A percentile compares a stretch with the other conserved stretches of the same genome.
phyloP scores from a whole-genome alignment of 2,329 filamentous ascomycete species.

The Berkeleyomyces basicola region DNA sequence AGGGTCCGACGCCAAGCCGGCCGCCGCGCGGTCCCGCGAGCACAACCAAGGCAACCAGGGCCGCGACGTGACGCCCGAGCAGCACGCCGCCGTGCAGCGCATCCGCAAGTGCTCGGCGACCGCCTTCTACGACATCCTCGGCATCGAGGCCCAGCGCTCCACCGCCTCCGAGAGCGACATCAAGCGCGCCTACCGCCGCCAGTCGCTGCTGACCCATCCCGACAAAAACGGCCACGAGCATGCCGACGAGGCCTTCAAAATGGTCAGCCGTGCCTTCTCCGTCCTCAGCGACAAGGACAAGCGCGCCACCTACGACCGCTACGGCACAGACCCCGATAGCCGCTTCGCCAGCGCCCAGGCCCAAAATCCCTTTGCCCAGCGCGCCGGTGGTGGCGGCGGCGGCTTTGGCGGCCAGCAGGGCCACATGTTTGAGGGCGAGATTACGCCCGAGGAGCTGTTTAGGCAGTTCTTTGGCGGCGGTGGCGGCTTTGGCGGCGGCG shows the following conservation, averaged over 20 bases:
- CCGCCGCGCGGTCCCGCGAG: conserved; percentile 34
- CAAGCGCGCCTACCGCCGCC: conserved; percentile 94
- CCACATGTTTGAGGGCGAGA: conserved; percentile 71
- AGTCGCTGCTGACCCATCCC: conserved; percentile 86
- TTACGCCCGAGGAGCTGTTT: conserved; percentile 94
- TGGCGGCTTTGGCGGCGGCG: conserved; percentile 51
- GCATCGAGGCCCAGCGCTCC: conserved; percentile 45
- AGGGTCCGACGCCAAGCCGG: conserved; percentile 37
- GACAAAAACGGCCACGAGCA: conserved; percentile 97
- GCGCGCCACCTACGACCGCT: conserved; percentile 72
- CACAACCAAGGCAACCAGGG: conserved; percentile 64
- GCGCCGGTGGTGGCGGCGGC: conserved; percentile 27
- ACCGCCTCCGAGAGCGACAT: conserved; percentile 68
- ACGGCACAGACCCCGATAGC: conserved; percentile 82
- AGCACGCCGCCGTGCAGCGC: conserved; percentile 78
- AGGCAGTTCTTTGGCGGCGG: conserved; percentile 86
- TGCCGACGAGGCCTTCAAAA: conserved; percentile 96
- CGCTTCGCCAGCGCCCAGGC: conserved; percentile 51
- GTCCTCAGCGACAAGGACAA: conserved; percentile 88
- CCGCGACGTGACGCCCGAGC: conserved; percentile 70
- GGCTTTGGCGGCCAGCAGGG: conserved; percentile 30
- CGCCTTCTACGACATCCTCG: conserved; percentile 90
- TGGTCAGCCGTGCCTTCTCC: conserved; percentile 88
- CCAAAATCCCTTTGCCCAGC: conserved; percentile 41
- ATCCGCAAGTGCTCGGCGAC: conserved; percentile 72